Evolutionary conservation across 768 basidiomycete genomes (phyloP), one percentile per base, ranked within the genome.

Genomic region (Mycena galopus): DNA sequence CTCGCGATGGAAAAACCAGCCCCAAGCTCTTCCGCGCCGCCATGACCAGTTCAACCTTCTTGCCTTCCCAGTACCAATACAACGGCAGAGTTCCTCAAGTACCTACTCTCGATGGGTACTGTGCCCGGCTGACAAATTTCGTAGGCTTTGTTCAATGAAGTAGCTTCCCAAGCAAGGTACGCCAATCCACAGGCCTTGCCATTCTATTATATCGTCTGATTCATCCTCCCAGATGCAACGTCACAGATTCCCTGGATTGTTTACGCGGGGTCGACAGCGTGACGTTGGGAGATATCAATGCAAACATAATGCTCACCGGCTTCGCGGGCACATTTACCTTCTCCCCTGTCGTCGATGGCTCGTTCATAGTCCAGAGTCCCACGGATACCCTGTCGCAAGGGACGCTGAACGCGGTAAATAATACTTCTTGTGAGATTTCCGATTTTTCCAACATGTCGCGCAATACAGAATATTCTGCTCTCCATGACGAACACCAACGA

Each of bases 361-460:
- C 75, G 7, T 79, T 81, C 67, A 83, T 83, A 35, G 12, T 73
- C 7, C 82, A 83, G 51, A 77, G 77, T 30, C 82, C 82, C 9
- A 82, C 75, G 0, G 70, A 79, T 44, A n/a, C 81, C 14, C 63
- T 83, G 25, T 33, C 58, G 5, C 75, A 68, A 19, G 79, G 79
- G 30, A 61, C 50, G 9, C 39, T 78, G 33, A 83, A 83, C 27
- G 79, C 78, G 29, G 81, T 82, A 70, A 21, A 33, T 32, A n/a
- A 9, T 6, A 21, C 44, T 47, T 47, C n/a, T 47, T 47, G 16
- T 55, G 44, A 1, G 8, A n/a, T n/a, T n/a, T n/a, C n/a, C n/a
- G 50, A n/a, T 42, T 27, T 30, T 53, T 35, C 19, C 33, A 8
- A 19, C 19, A 47, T 19, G 19, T 44, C 16, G 23, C 21, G 8